Base-by-base conservation (phyloP, 2,329 filamentous ascomycete species). In the Boeremia exigua region DNA sequence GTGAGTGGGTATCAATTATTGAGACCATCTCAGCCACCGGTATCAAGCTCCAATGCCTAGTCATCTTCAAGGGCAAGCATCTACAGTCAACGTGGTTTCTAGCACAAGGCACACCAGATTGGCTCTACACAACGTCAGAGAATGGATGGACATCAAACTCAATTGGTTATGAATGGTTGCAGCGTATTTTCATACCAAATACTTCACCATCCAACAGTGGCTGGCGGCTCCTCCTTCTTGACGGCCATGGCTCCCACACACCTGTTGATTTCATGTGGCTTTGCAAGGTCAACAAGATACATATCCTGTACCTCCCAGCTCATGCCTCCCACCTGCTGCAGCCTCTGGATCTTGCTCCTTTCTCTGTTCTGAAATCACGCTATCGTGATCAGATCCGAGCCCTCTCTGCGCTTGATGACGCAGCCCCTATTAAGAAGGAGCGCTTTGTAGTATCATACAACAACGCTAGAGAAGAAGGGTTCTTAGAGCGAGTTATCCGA, bases 61-160 rank as follows among this genome's bases (percentile, higher is more conserved):
- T 64, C 14, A 55, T 66, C 14, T 62, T 63, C 33, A 64, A 64
- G 50, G 61, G 59, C 33, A 54, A 64, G 40, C 46, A 48, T 49
- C 48, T 63, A 15, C 48, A 66, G 15, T 58, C 44, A 4, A 59
- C 51, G 9, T 65, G 48, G 56, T 63, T 65, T 46, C 49, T 53
- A 29, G 33, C 45, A 15, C 15, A 40, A 45, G 15, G 17, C 25
- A 32, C 53, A 32, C 56, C 48, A 34, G 29, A 60, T 12, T 58
- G 46, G 58, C 44, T 45, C 2, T 61, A 58, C 32, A 55, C 53
- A 42, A 55, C 46, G 17, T 56, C 33, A 30, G 43, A n/a, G n/a
- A n/a, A n/a, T n/a, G n/a, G n/a, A n/a, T n/a, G n/a, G n/a, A n/a
- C n/a, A n/a, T n/a, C n/a, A n/a, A n/a, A n/a, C n/a, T n/a, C n/a